phyloP scores from a whole-genome alignment of 768 basidiomycete genomes.

The Boletellus sp. region DNA sequence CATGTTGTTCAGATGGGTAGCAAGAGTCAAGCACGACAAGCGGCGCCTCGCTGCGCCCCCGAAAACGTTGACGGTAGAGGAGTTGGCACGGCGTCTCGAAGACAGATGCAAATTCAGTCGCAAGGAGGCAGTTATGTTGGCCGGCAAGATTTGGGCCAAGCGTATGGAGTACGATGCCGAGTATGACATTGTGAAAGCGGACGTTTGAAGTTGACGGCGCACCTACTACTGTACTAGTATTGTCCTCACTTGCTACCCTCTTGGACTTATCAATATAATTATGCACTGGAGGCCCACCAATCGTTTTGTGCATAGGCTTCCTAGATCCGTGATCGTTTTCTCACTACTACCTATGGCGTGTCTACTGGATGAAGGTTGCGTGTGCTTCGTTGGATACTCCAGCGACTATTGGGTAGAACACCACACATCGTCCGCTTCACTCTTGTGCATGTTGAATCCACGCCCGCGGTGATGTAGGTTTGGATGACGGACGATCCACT shows the following conservation, averaged over 20 bases:
- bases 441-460: no score
- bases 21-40: slow-evolving; percentile 4
- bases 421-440: no score
- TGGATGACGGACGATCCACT: no score
- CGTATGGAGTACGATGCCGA: slow-evolving; percentile 4
- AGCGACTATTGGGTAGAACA: no score
- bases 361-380: no score
- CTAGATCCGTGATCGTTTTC: no score
- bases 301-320: no score
- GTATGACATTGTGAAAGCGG: slow-evolving; percentile 8
- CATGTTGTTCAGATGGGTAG: slow-evolving; percentile 18
- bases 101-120: slow-evolving; percentile 10
- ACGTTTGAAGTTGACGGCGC: not conserved
- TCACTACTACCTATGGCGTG: no score
- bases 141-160: slow-evolving; percentile 16
- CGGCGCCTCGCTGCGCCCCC: not conserved
- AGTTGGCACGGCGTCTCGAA: slow-evolving; percentile 14
- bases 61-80: slow-evolving; percentile 11
- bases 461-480: no score
- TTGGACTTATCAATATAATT: not conserved
- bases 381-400: no score
- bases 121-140: slow-evolving; percentile 15
- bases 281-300: no score
- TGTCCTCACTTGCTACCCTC: not conserved
- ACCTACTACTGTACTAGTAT: not conserved